Evolutionary conservation across 2,329 filamentous ascomycete genomes (phyloP).

Genomic region (Huntiella savannae): DNA sequence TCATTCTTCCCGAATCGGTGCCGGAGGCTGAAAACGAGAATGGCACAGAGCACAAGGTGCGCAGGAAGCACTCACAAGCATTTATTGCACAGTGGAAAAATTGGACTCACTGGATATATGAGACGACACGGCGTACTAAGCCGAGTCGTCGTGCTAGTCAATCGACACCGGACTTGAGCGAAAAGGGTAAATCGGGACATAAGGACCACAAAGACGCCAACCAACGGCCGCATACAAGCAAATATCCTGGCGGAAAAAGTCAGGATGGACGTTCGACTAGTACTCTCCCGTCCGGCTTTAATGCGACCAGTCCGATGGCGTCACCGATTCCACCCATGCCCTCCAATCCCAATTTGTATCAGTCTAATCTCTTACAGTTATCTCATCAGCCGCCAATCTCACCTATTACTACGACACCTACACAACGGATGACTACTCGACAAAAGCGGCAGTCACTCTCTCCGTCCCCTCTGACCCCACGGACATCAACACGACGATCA

Average conservation of each 20-base stretch:
- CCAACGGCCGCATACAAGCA: constrained; percentile 41
- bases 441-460: constrained; percentile 62
- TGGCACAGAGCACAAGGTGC: constrained; percentile 25
- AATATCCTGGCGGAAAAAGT: constrained; percentile 16
- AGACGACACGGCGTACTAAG: constrained; percentile 34
- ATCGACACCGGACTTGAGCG: constrained; percentile 39
- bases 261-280: constrained; percentile 19
- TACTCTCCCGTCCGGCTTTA: constrained; percentile 29
- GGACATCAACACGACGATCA: constrained; percentile 65
- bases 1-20: constrained; percentile 20
- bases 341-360: constrained; percentile 4
- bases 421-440: constrained; percentile 8
- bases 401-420: constrained; percentile 5
- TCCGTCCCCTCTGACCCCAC: constrained; percentile 72
- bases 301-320: constrained; percentile 30
- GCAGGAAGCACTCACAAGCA: constrained; percentile 37
- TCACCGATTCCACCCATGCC: constrained; percentile 13
- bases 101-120: constrained; percentile 44
- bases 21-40: constrained; percentile 12
- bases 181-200: constrained; percentile 24
- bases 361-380: neutral
- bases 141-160: constrained; percentile 32
- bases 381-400: constrained; percentile 2
- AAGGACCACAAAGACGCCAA: constrained; percentile 27
- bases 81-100: constrained; percentile 43